Percentiles rank a stretch among this genome's conserved stretches.
Evolutionary conservation across 2,329 filamentous ascomycete genomes (phyloP).

Genomic region (Zasmidium cellare): DNA sequence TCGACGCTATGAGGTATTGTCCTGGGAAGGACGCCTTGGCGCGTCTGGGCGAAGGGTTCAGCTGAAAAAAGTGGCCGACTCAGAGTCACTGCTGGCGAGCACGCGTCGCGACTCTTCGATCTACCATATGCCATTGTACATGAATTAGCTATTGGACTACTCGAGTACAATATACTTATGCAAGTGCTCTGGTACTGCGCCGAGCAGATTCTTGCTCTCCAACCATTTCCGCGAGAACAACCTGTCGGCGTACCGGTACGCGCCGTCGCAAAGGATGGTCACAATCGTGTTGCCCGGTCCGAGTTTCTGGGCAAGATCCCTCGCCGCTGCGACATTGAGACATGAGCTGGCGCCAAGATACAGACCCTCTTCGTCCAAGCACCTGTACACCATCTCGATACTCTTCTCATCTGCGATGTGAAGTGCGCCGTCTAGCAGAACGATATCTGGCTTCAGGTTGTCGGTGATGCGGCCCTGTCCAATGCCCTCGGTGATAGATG

Average conservation of each 20-base stretch:
- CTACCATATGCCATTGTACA: background rate
- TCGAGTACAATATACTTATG: slow-evolving; percentile 94
- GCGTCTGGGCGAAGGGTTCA: background rate
- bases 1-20: background rate
- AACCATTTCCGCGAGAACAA: slow-evolving; percentile 93
- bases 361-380: slow-evolving; percentile 90
- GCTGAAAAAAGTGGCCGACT: background rate
- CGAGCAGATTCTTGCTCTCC: slow-evolving; percentile 77
- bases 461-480: slow-evolving; percentile 96
- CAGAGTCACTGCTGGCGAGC: too few species aligned
- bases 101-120: background rate
- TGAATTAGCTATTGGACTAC: slow-evolving; percentile 38
- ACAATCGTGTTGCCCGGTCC: slow-evolving; percentile 89
- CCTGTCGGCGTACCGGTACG: slow-evolving; percentile 94
- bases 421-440: slow-evolving; percentile 78
- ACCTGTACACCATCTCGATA: slow-evolving; percentile 96
- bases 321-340: slow-evolving; percentile 91
- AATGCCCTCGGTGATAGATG: slow-evolving; percentile 96
- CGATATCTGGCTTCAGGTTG: slow-evolving; percentile 84
- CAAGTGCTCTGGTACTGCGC: slow-evolving; percentile 78
- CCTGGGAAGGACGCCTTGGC: background rate
- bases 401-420: slow-evolving; percentile 89
- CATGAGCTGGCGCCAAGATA: slow-evolving; percentile 93
- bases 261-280: slow-evolving; percentile 90
- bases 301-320: slow-evolving; percentile 87